These are phyloP conservation scores for Teratosphaeria zuluensis DNA, from an alignment of 2,329 filamentous ascomycete genomes.

Conservation along the genomic window DNA sequence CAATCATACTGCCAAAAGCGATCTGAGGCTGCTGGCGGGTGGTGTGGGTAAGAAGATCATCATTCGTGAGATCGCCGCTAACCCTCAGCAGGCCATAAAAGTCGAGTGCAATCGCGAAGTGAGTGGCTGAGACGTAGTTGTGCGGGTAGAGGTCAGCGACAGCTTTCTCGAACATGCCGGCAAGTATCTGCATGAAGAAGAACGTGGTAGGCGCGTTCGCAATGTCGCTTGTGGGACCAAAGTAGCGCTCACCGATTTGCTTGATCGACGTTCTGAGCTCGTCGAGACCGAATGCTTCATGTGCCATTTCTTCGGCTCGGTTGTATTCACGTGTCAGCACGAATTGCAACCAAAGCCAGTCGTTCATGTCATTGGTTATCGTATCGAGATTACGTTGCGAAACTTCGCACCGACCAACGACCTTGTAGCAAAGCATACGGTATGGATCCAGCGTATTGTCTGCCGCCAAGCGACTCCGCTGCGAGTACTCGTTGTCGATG, in stretches of 20 bases:
- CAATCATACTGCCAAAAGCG: constrained; percentile 88
- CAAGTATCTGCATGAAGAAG: constrained; percentile 84
- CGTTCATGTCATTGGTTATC: constrained; percentile 51
- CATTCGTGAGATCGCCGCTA: constrained; percentile 65
- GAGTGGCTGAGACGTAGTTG: constrained; percentile 85
- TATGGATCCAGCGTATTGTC: constrained; percentile 88
- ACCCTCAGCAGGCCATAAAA: constrained; percentile 86
- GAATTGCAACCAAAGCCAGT: constrained; percentile 61
- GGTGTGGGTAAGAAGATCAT: constrained; percentile 58
- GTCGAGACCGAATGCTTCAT: constrained; percentile 52
- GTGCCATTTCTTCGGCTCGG: constrained; percentile 51
- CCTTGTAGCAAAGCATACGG: constrained; percentile 94
- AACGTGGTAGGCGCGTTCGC: constrained; percentile 76
- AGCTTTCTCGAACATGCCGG: constrained; percentile 90
- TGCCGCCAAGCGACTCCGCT: constrained; percentile 71
- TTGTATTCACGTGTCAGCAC: constrained; percentile 52
- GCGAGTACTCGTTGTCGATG: constrained; percentile 82
- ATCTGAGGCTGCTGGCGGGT: constrained; percentile 67
- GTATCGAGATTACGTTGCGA: constrained; percentile 46
- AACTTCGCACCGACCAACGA: constrained; percentile 70
- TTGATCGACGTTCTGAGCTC: constrained; percentile 70
- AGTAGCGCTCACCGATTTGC: constrained; percentile 86
- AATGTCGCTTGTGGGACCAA: constrained; percentile 73
- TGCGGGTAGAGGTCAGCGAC: constrained; percentile 85
- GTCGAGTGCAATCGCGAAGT: constrained; percentile 81